Evolutionary conservation across 768 basidiomycete genomes (phyloP).

Genomic region (Boletus speciosus): DNA sequence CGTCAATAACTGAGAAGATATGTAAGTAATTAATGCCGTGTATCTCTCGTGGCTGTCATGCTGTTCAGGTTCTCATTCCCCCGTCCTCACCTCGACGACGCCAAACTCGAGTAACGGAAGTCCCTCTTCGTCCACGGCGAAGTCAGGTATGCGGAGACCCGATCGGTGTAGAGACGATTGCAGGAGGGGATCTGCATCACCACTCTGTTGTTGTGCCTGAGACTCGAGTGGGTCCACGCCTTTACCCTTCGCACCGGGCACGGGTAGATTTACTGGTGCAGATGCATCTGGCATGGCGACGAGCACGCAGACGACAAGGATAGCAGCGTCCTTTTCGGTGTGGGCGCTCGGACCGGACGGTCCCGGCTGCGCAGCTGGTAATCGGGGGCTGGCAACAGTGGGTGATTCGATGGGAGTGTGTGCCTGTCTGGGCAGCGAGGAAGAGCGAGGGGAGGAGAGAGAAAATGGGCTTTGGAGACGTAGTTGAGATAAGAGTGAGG

Average conservation of each 20-base stretch:
- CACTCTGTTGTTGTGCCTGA: neutral
- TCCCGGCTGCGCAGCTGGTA: neutral
- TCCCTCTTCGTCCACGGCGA: neutral
- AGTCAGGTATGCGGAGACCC: neutral
- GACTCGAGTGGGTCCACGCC: constrained; percentile 3
- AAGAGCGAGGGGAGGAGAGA: neutral
- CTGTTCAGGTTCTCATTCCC: neutral
- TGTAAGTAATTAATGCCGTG: neutral
- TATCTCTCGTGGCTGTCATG: neutral
- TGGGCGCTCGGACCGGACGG: neutral
- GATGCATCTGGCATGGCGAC: constrained; percentile 22
- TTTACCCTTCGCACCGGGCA: constrained; percentile 18
- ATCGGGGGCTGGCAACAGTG: neutral
- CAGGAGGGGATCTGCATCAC: constrained; percentile 2
- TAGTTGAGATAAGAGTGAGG: constrained; percentile 8
- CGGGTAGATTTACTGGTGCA: neutral
- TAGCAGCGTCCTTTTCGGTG: neutral
- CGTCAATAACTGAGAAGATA: neutral
- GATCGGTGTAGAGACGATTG: neutral
- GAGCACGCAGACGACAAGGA: constrained; percentile 16
- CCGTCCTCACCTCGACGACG: constrained; percentile 3
- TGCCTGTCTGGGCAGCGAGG: neutral
- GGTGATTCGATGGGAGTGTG: neutral
- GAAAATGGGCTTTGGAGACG: constrained; percentile 2
- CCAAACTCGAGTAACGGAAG: constrained; percentile 19